Evolutionary conservation across 768 basidiomycete genomes (phyloP).

Genomic region (Termitomyces sp.): DNA sequence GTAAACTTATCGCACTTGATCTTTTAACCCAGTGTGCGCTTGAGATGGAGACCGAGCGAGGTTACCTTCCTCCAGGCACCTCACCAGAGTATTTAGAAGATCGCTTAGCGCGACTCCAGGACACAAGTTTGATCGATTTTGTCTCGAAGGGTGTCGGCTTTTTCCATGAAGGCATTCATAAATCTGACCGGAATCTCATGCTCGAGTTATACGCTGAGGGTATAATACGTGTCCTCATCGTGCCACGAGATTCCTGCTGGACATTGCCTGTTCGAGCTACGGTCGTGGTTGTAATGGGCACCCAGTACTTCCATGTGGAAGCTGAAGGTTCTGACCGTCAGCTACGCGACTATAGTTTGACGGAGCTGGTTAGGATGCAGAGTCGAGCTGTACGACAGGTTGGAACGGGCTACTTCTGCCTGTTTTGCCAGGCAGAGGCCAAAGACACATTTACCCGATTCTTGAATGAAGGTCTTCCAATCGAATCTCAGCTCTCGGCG

Average conservation of each 20-base stretch:
- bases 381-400: constrained; percentile 69
- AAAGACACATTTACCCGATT: constrained; percentile 79
- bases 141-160: constrained; percentile 85
- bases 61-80: constrained; percentile 54
- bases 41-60: constrained; percentile 60
- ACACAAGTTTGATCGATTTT: constrained; percentile 60
- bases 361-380: constrained; percentile 90
- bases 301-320: constrained; percentile 68
- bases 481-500: constrained; percentile 75
- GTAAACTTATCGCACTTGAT: constrained; percentile 68
- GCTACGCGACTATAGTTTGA: constrained; percentile 72
- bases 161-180: constrained; percentile 69
- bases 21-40: constrained; percentile 85
- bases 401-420: constrained; percentile 60
- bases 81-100: constrained; percentile 53
- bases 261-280: constrained; percentile 78
- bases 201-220: constrained; percentile 82
- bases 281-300: constrained; percentile 86
- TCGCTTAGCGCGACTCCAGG: constrained; percentile 53
- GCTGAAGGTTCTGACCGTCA: constrained; percentile 52
- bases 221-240: constrained; percentile 73
- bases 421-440: constrained; percentile 88
- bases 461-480: constrained; percentile 80
- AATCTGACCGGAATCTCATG: constrained; percentile 63
- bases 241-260: constrained; percentile 84